Evolutionary conservation across 345 rosid genomes (phyloP).

Genomic region (Camelina neglecta): DNA sequence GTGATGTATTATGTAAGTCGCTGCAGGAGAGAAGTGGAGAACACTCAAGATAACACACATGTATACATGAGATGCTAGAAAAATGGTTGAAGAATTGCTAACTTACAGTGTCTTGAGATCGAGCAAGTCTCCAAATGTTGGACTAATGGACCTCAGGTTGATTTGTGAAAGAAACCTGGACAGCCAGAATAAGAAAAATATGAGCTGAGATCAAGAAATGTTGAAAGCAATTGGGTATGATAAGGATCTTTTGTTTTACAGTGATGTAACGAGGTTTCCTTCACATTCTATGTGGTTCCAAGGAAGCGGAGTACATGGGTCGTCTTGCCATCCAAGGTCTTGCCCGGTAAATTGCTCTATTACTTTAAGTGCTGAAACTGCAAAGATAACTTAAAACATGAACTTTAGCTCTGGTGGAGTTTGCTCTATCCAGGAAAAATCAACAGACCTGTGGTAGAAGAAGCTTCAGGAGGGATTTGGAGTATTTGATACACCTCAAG

Average conservation of each 20-base stretch:
- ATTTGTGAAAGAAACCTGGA: constrained; percentile 73
- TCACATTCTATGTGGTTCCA: constrained; percentile 82
- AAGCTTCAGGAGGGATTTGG: constrained; percentile 70
- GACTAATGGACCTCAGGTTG: constrained; percentile 79
- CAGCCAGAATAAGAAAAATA: constrained; percentile 13
- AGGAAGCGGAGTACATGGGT: constrained; percentile 80
- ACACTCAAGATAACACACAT: constrained; percentile 8
- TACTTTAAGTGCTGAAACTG: constrained; percentile 93
- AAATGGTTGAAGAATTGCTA: neutral
- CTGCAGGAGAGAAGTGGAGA: constrained; percentile 45
- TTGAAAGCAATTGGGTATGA: neutral
- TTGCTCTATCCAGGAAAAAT: constrained; percentile 10
- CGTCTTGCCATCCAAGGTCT: constrained; percentile 89
- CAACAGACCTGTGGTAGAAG: constrained; percentile 79
- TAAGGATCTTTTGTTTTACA: constrained; percentile 47
- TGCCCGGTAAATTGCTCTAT: constrained; percentile 76
- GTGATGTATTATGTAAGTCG: constrained; percentile 90
- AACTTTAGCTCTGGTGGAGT: constrained; percentile 21
- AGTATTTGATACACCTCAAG: constrained; percentile 72
- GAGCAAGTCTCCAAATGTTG: constrained; percentile 90
- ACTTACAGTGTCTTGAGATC: constrained; percentile 85
- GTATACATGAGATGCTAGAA: neutral
- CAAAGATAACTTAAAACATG: constrained; percentile 38
- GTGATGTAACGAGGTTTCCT: constrained; percentile 75
- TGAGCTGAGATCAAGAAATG: constrained; percentile 34